Evolutionary conservation across 2,329 filamentous ascomycete species (phyloP).

Genomic region (Hypoxylon sp.): DNA sequence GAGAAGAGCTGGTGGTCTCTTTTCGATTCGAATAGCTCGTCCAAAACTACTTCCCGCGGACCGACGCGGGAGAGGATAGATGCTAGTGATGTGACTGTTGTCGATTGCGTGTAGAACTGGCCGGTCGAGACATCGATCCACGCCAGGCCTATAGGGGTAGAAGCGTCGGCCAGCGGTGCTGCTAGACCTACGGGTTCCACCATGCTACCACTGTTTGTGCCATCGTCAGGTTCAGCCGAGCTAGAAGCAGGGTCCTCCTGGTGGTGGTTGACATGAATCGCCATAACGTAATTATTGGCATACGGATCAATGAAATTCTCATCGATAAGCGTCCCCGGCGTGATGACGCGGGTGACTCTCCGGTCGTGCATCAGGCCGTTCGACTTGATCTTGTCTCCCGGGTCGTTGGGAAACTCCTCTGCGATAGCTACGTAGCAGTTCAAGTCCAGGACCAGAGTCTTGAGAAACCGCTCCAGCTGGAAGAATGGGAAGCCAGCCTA

Average conservation of each 20-base stretch:
- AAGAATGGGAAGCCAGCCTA: conserved; percentile 93
- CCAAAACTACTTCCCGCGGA: conserved; percentile 86
- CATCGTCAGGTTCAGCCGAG: conserved; percentile 15
- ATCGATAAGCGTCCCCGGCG: conserved; percentile 94
- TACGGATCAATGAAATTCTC: conserved; percentile 97
- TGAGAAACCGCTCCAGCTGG: conserved; percentile 92
- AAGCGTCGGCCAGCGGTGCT: conserved; percentile 30
- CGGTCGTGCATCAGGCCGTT: conserved; percentile 88
- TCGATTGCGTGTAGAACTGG: conserved; percentile 87
- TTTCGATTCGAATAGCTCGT: conserved; percentile 70
- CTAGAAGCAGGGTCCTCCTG: conserved; percentile 37
- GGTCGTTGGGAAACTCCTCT: conserved; percentile 87
- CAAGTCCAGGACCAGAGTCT: conserved; percentile 90
- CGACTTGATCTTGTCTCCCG: conserved; percentile 76
- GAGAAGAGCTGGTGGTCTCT: conserved; percentile 72
- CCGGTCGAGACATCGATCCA: conserved; percentile 97
- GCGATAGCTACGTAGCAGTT: conserved; percentile 93
- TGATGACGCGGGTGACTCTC: conserved; percentile 86
- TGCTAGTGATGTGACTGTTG: conserved; percentile 77
- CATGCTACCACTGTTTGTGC: neutral
- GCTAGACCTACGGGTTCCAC: conserved; percentile 24
- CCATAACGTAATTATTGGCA: conserved; percentile 91
- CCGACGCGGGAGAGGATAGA: conserved; percentile 85
- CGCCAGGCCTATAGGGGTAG: conserved; percentile 73
- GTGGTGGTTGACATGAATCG: conserved; percentile 70